Evolutionary conservation across 495 filamentous ascomycete genomes (phyloP).

Genomic region (Talaromyces thailandensis): DNA sequence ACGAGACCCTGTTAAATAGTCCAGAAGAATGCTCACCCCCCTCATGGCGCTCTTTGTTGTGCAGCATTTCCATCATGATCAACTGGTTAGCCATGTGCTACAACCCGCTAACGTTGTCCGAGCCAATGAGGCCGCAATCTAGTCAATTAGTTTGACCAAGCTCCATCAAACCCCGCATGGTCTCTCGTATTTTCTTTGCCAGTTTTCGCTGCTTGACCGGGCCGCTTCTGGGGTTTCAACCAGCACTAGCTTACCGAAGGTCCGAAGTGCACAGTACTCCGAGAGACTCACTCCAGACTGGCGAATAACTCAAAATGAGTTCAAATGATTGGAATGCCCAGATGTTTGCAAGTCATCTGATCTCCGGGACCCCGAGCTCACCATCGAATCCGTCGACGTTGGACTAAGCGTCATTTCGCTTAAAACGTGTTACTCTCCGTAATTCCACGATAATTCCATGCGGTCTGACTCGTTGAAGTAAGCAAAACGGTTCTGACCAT

Average conservation of each 20-base stretch:
- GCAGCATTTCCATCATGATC: not conserved
- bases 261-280: not conserved
- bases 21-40: not conserved
- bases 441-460: not conserved
- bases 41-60: not conserved
- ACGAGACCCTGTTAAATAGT: conserved; percentile 2
- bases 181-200: not conserved
- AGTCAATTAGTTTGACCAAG: not conserved
- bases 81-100: not conserved
- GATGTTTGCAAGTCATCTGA: not conserved
- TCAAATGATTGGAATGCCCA: not conserved
- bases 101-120: not conserved
- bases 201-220: not conserved
- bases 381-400: not conserved
- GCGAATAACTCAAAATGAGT: not conserved
- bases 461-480: not conserved
- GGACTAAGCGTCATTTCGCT: not conserved
- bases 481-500: not conserved
- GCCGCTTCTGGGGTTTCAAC: not conserved
- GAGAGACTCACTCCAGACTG: not conserved
- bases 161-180: not conserved
- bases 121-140: not conserved
- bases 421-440: not conserved
- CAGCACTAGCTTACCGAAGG: not conserved
- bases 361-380: not conserved